Percentiles rank a stretch among this genome's conserved stretches.
Evolutionary conservation across 2,329 filamentous ascomycete genomes (phyloP).

Genomic region (Penicillium glabrum): DNA sequence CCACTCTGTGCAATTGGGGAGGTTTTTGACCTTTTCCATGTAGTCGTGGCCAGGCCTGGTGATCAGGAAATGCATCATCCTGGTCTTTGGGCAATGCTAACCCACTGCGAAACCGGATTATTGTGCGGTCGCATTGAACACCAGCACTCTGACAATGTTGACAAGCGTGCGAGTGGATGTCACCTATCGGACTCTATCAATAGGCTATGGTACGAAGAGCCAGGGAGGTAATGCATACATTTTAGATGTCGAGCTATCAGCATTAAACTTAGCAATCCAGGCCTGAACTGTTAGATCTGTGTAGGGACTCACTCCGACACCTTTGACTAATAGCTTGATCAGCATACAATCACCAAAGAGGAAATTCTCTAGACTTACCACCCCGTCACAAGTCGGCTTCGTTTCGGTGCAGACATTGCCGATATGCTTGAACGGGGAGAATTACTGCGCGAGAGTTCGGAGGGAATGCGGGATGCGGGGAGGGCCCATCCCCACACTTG

Average conservation of each 20-base stretch:
- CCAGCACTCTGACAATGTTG: constrained; percentile 16
- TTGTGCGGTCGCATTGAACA: constrained; percentile 18
- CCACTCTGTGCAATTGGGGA: not conserved
- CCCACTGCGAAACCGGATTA: constrained; percentile 23
- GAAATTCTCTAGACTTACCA: constrained; percentile 14
- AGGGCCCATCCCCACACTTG: constrained; percentile 1
- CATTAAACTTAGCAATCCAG: not conserved
- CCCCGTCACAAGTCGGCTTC: constrained; percentile 20
- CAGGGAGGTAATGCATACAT: constrained; percentile 11
- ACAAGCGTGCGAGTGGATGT: constrained; percentile 14
- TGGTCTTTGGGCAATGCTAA: constrained; percentile 11
- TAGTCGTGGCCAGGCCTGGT: constrained; percentile 13
- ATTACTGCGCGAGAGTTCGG: constrained; percentile 9
- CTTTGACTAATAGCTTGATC: constrained; percentile 17
- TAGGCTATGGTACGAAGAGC: not conserved
- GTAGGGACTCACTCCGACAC: constrained; percentile 21
- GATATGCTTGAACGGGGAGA: constrained; percentile 15
- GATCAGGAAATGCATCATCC: constrained; percentile 15
- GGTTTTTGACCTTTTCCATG: constrained; percentile 14
- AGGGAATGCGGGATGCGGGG: constrained; percentile 13
- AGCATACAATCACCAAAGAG: not conserved
- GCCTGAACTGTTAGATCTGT: not conserved
- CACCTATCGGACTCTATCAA: constrained; percentile 14
- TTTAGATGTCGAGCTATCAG: constrained; percentile 23
- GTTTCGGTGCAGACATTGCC: constrained; percentile 14